Evolutionary conservation across 208 protist species (phyloP).

Genomic region (Crithidia brevicula): DNA sequence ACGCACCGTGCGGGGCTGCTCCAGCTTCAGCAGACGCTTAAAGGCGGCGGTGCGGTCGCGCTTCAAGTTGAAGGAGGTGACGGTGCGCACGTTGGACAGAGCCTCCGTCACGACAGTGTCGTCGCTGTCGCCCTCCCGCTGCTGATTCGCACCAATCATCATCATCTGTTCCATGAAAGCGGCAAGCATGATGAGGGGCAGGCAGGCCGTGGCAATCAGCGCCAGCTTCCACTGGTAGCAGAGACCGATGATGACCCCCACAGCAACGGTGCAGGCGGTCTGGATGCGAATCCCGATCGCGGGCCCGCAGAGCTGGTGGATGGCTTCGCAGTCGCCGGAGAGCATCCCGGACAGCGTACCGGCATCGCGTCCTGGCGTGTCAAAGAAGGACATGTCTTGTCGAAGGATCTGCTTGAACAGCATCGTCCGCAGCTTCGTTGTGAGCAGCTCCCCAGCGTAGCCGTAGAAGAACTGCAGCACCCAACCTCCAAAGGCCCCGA

Average conservation of each 20-base stretch:
- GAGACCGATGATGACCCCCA: conserved; percentile 65
- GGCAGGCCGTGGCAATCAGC: conserved; percentile 53
- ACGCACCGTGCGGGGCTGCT: conserved; percentile 30
- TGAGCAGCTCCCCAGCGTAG: conserved; percentile 75
- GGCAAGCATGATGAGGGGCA: conserved; percentile 56
- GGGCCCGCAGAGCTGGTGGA: conserved; percentile 78
- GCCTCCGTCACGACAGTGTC: conserved; percentile 74
- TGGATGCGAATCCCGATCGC: conserved; percentile 69
- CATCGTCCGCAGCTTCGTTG: conserved; percentile 60
- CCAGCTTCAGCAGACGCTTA: conserved; percentile 18
- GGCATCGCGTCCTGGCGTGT: conserved; percentile 70
- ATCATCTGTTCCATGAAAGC: conserved; percentile 48
- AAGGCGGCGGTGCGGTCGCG: conserved; percentile 39
- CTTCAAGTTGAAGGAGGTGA: conserved; percentile 79
- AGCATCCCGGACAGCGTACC: conserved; percentile 76
- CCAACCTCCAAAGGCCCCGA: conserved; percentile 44
- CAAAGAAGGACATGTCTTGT: conserved; percentile 89
- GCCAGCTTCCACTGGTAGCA: conserved; percentile 81
- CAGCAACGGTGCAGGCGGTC: conserved; percentile 42
- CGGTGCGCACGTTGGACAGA: conserved; percentile 75
- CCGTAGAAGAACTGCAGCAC: conserved; percentile 68
- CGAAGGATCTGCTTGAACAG: conserved; percentile 77
- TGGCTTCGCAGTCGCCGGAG: conserved; percentile 78
- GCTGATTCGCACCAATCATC: conserved; percentile 42
- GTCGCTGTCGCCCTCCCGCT: conserved; percentile 44